Evolutionary conservation across 1,139 yeast species (phyloP), one percentile per base, ranked within the genome.

Genomic region (Hemisphaericaspora subhashii): DNA sequence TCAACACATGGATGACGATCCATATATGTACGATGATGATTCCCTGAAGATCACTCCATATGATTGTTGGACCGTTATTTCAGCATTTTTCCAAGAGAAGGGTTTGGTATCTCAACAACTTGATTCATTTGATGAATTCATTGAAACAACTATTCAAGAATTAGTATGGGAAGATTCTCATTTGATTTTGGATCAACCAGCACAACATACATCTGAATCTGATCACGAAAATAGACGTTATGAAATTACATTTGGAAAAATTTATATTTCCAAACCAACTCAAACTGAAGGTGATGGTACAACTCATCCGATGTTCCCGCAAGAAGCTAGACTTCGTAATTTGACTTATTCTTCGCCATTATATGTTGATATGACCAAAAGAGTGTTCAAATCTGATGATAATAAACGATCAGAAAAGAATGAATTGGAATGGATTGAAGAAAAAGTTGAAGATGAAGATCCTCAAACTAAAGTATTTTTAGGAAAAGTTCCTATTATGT

Each of bases 241-340:
- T 59, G 98, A 90, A 65, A 92, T 94, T 58, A 82, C 90, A 21
- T 94, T 94, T 66, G 99, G 98, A 48, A 94, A 92, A 64, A 92
- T 94, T 56, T 94, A 87, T 64, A 81, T 94, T 52, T 89, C 98
- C 29, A 87, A 92, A 56, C 98, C 99, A 30, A 88, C 96, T 37
- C 96, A 92, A 79, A 94, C 98, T 15, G 99, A 94, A 70, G 96
- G 98, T 23, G 99, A 94, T 68, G 99, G 99, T 70, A 89, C 96
- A 23, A 90, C 98, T n/a, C 94, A 89, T 55, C 95, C 96, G 13
- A 83, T 94, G 85, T 87, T 87, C 62, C 98, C 99, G 9, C 98
- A 94, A 65, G 99, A 94, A 64, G 98, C 98, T 7, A 79, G 99
- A 54, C 75, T 92, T 50, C 82, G 99, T 67, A 92, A 92, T 60